These are phyloP conservation scores for Erodium moschatum DNA, from an alignment of 441 rosid genomes.

Conservation along the genomic window DNA sequence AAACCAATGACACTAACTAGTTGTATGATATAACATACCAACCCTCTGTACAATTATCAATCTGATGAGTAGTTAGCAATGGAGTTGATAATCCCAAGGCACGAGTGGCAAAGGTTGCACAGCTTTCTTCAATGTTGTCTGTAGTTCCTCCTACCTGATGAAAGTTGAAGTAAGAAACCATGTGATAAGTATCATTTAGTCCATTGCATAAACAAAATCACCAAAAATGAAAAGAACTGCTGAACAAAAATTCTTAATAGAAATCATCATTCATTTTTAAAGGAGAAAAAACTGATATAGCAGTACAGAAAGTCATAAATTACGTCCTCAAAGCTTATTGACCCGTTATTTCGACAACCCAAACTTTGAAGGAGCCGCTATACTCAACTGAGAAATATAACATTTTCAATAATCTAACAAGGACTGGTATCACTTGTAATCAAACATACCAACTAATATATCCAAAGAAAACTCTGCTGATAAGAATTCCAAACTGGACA, in stretches of 20 bases:
- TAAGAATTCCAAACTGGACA: too few relatives aligned
- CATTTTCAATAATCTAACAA: too few relatives aligned
- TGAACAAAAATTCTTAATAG: neutral
- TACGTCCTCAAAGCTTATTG: neutral
- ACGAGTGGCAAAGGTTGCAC: slow-evolving; percentile 71
- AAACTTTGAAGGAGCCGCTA: neutral
- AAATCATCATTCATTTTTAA: neutral
- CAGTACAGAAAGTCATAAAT: neutral
- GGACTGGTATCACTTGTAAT: too few relatives aligned
- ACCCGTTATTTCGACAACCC: neutral
- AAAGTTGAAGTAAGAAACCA: neutral
- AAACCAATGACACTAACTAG: slow-evolving; percentile 1
- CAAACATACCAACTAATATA: too few relatives aligned
- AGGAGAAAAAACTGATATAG: neutral
- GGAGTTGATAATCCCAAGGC: slow-evolving; percentile 56
- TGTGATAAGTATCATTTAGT: slow-evolving; percentile 1
- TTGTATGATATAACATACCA: slow-evolving; percentile 38
- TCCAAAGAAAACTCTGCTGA: too few relatives aligned
- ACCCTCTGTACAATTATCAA: slow-evolving; percentile 92
- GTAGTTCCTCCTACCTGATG: slow-evolving; percentile 78
- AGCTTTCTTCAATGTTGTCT: slow-evolving; percentile 81
- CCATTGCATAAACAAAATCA: neutral
- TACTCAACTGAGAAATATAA: too few relatives aligned
- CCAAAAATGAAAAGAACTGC: neutral
- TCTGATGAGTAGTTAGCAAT: slow-evolving; percentile 77